Evolutionary conservation across 225 moss, liverwort and hornwort species (phyloP), one percentile per base, ranked within the genome.

Genomic region (Antitrichia curtipendula): DNA sequence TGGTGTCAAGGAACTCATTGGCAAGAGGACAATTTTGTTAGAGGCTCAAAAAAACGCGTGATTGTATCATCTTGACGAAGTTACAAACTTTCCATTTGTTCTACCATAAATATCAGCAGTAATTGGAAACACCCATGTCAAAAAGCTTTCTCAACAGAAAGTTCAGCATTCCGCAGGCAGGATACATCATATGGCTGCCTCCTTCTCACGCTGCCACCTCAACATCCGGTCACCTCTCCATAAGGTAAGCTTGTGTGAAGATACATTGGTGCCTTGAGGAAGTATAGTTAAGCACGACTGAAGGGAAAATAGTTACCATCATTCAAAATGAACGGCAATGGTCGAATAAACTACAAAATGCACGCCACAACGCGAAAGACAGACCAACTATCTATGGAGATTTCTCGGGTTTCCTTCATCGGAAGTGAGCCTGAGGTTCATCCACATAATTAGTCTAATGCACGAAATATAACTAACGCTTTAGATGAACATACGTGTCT

Each of bases 1-100:
- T 88, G 89, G 89, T 89, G 97, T 97, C 93, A 97, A 97, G 97
- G 97, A 95, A 86, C 84, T 68, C 36, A 84, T 86, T 71, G 80
- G 41, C 85, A 88, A 88, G 68, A 62, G 27, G 80, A 80, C 16
- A 84, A 47, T 49, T 62, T 60, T 43, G 82, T 64, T 13, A 80
- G 36, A 81, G 72, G 68, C 75, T 88, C 52, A 40, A 41, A 66
- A n/a, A 90, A 86, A 60, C 75, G 80, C 43, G 65, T 32, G 71
- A 83, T 79, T 49, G 68, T 29, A 83, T 70, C n/a, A 75, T 57
- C 69, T 83, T 85, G 74, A 58, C 40, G 38, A 66, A 76, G n/a
- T 40, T 40, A 81, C 72, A 62, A 77, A 80, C 49, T 57, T 77
- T 63, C 71, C 28, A 62, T 61, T 71, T 59, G 21, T 29, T 59